These are phyloP conservation scores for Megacollybia platyphylla DNA, from an alignment of 1,284 basidiomycete genomes.

Conservation along the genomic window DNA sequence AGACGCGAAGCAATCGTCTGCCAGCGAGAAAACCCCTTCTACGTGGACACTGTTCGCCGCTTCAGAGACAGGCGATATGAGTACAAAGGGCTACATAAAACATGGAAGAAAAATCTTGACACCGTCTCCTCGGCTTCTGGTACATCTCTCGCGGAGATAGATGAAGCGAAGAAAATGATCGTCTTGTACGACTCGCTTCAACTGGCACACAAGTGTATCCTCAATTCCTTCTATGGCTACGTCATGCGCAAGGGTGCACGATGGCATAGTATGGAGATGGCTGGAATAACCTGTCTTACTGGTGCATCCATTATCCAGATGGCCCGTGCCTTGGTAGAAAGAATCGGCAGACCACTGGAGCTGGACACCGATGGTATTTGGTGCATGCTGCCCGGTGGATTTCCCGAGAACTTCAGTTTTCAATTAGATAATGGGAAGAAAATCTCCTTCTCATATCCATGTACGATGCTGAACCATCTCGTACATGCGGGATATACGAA, in stretches of 20 bases:
- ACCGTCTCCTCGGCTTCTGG: slow-evolving; percentile 45
- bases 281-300: slow-evolving; percentile 96
- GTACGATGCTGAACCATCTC: slow-evolving; percentile 99
- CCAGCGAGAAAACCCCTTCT: slow-evolving; percentile 98
- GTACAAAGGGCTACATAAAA: slow-evolving; percentile 98
- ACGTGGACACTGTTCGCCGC: slow-evolving; percentile 94
- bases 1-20: slow-evolving; percentile 93
- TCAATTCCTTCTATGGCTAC: slow-evolving; percentile 99
- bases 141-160: slow-evolving; percentile 72
- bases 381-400: slow-evolving; percentile 98
- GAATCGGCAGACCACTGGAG: slow-evolving; percentile 94
- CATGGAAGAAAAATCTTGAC: slow-evolving; percentile 99
- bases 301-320: slow-evolving; percentile 99
- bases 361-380: slow-evolving; percentile 99
- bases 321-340: slow-evolving; percentile 96
- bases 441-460: slow-evolving; percentile 92
- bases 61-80: slow-evolving; percentile 98
- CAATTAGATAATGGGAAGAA: slow-evolving; percentile 82
- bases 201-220: slow-evolving; percentile 98
- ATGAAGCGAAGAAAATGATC: slow-evolving; percentile 99
- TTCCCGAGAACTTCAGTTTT: slow-evolving; percentile 98
- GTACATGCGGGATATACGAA: slow-evolving; percentile 96
- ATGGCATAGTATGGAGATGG: slow-evolving; percentile 99
- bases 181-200: slow-evolving; percentile 99
- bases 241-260: slow-evolving; percentile 99